Evolutionary conservation across 345 rosid species (phyloP).

Genomic region (Theobroma cacao): DNA sequence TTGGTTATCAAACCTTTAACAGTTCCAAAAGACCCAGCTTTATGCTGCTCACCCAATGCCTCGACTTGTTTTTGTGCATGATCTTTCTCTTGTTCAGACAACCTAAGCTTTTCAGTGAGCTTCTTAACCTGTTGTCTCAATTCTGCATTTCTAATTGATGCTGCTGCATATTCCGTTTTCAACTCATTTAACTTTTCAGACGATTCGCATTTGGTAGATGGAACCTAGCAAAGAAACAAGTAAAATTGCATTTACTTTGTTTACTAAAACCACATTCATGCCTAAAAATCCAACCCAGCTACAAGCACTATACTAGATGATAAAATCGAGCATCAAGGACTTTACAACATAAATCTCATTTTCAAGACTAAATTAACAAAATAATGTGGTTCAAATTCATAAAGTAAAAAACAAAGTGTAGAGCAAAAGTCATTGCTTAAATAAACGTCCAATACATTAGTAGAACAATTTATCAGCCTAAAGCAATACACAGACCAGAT

Average conservation of each 20-base stretch:
- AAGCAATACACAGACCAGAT: neutral
- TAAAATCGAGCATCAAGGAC: neutral
- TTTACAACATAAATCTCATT: neutral
- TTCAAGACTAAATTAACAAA: neutral
- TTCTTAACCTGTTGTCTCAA: conserved; percentile 36
- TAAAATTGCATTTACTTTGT: neutral
- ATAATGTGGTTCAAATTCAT: neutral
- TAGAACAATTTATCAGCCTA: neutral
- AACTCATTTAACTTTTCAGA: conserved; percentile 34
- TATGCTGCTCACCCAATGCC: conserved; percentile 34
- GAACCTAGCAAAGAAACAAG: neutral
- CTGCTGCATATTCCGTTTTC: conserved; percentile 28
- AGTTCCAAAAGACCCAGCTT: conserved; percentile 47
- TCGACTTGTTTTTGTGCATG: conserved; percentile 41
- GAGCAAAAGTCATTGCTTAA: neutral
- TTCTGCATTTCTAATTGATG: conserved; percentile 33
- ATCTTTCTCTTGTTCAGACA: conserved; percentile 42
- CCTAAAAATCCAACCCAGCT: neutral
- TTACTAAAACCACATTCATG: neutral
- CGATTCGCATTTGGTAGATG: conserved; percentile 26
- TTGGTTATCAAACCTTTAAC: conserved; percentile 45
- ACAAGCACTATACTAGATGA: neutral
- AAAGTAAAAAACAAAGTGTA: neutral
- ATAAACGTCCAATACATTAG: neutral
- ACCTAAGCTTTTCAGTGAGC: conserved; percentile 38